Conservation (phyloP, 331 rosid genomes). For the Ulmus americana region DNA sequence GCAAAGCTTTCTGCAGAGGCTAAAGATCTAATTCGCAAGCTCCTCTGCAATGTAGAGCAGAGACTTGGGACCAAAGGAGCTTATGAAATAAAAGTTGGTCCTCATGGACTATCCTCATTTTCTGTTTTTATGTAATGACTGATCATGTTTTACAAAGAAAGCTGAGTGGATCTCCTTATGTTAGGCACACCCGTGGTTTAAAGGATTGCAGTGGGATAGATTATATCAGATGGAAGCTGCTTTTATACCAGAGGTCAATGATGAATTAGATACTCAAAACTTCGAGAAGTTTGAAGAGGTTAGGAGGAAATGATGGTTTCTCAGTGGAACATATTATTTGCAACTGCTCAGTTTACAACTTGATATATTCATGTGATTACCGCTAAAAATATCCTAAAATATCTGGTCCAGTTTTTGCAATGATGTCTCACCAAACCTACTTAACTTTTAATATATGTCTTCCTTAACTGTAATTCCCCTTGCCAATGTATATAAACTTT, state of each 20-base stretch:
- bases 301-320: constrained; percentile 6
- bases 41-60: constrained; percentile 76
- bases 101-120: background rate
- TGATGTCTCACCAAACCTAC: too few relatives aligned
- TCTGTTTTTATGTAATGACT: background rate
- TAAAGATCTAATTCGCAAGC: constrained; percentile 70
- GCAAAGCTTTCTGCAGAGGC: constrained; percentile 70
- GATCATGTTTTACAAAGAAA: constrained; percentile 5
- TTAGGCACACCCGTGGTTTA: constrained; percentile 86
- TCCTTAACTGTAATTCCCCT: too few relatives aligned
- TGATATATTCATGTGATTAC: background rate
- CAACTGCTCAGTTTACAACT: background rate
- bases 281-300: constrained; percentile 89
- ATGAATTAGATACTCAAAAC: constrained; percentile 74
- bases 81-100: constrained; percentile 64
- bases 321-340: background rate
- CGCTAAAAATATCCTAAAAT: background rate
- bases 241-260: constrained; percentile 72
- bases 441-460: too few relatives aligned
- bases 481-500: too few relatives aligned
- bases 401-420: too few relatives aligned
- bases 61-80: constrained; percentile 87
- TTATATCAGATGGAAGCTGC: constrained; percentile 82
- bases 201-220: constrained; percentile 63
- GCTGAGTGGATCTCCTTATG: constrained; percentile 14